phyloP scores from a whole-genome alignment of 805 yeast species.

The Wickerhamiella nectarea region DNA sequence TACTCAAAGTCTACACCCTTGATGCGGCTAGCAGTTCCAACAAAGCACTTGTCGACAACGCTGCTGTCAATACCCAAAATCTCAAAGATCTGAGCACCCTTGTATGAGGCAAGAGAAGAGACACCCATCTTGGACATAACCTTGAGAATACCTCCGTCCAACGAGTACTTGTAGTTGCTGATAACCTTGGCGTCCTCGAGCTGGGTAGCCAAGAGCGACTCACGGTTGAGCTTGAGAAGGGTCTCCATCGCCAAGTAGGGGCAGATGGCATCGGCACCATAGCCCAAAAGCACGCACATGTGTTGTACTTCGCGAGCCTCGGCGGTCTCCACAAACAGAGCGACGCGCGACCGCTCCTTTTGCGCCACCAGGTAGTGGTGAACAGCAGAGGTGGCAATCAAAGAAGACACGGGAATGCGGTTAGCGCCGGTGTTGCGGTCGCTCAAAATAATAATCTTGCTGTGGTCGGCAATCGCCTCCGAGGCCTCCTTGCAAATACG shows the following conservation, averaged over 20 bases:
- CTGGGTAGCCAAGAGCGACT: constrained; percentile 41
- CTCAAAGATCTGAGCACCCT: constrained; percentile 97
- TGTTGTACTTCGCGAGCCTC: constrained; percentile 98
- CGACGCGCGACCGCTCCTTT: constrained; percentile 92
- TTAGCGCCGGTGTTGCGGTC: constrained; percentile 50
- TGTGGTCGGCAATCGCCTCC: constrained; percentile 61
- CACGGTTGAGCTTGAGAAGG: constrained; percentile 67
- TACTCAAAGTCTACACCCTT: constrained; percentile 91
- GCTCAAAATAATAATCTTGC: constrained; percentile 61
- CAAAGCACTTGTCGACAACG: constrained; percentile 88
- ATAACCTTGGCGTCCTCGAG: constrained; percentile 48
- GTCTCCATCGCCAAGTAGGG: constrained; percentile 92
- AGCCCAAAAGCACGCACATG: constrained; percentile 84
- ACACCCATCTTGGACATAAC: constrained; percentile 99
- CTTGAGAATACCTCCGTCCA: constrained; percentile 84
- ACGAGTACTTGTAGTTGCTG: constrained; percentile 67
- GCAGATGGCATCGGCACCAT: constrained; percentile 93
- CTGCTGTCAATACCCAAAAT: constrained; percentile 92
- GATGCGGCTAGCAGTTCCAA: constrained; percentile 95
- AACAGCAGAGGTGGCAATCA: constrained; percentile 91
- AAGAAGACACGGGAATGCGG: constrained; percentile 69
- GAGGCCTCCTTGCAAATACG: constrained; percentile 79
- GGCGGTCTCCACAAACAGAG: constrained; percentile 80
- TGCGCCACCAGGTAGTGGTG: constrained; percentile 93
- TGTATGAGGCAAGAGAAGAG: constrained; percentile 93